phyloP scores from a whole-genome alignment of 192 early-diverging fungal genomes.

The Phlyctochytrium arcticum region DNA sequence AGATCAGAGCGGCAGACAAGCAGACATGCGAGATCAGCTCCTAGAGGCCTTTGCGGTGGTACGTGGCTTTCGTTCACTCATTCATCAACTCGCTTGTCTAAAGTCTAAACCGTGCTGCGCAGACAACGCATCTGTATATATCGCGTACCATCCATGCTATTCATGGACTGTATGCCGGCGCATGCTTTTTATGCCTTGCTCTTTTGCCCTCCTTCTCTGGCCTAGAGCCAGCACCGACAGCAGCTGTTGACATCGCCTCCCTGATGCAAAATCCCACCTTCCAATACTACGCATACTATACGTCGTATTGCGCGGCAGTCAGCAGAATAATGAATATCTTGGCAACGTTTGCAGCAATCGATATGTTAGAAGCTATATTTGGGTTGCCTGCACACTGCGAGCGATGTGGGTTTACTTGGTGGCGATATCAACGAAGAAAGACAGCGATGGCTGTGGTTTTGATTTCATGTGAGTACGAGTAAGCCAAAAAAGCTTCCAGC shows the following conservation, averaged over 20 bases:
- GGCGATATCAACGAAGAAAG: no score
- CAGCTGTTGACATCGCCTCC: no score
- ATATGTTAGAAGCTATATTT: not conserved
- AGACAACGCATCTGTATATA: not conserved
- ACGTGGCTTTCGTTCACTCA: no score
- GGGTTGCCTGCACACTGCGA: not conserved
- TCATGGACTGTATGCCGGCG: constrained; percentile 9
- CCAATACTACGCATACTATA: not conserved
- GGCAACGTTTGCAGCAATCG: not conserved
- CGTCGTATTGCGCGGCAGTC: not conserved
- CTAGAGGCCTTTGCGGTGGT: no score
- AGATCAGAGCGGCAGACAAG: no score
- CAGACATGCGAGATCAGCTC: no score
- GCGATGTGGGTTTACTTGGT: not conserved
- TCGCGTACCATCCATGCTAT: not conserved
- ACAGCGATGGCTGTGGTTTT: no score
- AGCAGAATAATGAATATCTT: constrained; percentile 2
- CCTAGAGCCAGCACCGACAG: not conserved
- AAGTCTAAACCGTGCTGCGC: no score
- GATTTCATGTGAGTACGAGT: no score
- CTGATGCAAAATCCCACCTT: not conserved
- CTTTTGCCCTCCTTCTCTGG: not conserved
- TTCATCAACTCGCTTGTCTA: no score
- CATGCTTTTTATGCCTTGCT: constrained; percentile 1
- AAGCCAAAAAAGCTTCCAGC: no score